A percentile compares a stretch with the other conserved stretches of the same genome.
Conservation (phyloP, 257 asterid genomes). For the Ilex aquifolium region DNA sequence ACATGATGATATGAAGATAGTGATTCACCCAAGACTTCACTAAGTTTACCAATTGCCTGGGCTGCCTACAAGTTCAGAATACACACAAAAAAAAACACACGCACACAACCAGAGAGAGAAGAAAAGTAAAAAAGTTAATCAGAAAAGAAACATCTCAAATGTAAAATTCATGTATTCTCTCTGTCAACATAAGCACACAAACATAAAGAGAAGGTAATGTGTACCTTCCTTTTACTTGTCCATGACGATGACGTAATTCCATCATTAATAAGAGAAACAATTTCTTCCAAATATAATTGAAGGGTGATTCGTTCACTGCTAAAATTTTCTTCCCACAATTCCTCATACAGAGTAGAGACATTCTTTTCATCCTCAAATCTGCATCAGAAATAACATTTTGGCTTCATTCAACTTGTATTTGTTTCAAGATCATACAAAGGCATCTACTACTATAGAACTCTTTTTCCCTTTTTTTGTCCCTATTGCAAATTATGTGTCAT, state of each 20-base stretch:
- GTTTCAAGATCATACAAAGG: too few species aligned
- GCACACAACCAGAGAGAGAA: not conserved
- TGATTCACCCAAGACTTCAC: slow-evolving; percentile 82
- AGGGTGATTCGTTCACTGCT: slow-evolving; percentile 85
- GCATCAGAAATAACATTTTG: slow-evolving; percentile 18
- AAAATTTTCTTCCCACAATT: slow-evolving; percentile 97
- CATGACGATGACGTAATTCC: slow-evolving; percentile 81
- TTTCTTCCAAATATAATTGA: slow-evolving; percentile 80
- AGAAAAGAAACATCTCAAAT: slow-evolving; percentile 5
- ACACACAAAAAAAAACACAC: not conserved
- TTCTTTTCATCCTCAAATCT: slow-evolving; percentile 94
- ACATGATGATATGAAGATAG: slow-evolving; percentile 67
- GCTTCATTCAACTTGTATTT: slow-evolving; percentile 2
- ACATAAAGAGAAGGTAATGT: slow-evolving; percentile 14
- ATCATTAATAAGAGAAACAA: slow-evolving; percentile 67
- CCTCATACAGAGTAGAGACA: slow-evolving; percentile 75
- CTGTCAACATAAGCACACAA: slow-evolving; percentile 1
- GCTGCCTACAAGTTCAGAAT: slow-evolving; percentile 59
- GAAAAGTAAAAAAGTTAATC: not conserved
- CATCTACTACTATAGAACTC: too few species aligned
- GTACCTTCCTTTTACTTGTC: slow-evolving; percentile 89
- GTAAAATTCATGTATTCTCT: not conserved
- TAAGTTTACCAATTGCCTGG: slow-evolving; percentile 67
- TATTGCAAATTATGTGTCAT: too few species aligned
- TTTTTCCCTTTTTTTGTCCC: too few species aligned